Evolutionary conservation across 2,329 filamentous ascomycete genomes (phyloP).

Genomic region (Akanthomyces uredinophilus): DNA sequence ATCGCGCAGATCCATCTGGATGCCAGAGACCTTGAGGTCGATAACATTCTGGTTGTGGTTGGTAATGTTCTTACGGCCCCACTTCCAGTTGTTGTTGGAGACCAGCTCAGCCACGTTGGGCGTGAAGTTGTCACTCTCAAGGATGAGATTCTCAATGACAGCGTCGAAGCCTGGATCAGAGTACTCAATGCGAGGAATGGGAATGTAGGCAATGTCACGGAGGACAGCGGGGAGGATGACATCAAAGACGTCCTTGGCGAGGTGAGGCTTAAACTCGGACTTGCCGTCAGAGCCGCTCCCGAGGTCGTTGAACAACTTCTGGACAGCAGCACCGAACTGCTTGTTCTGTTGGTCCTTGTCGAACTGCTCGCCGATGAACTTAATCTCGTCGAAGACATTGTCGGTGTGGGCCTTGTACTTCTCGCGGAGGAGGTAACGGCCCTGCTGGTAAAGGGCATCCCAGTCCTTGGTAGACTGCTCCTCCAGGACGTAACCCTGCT

Average conservation of each 20-base stretch:
- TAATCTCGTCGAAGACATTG: constrained; percentile 80
- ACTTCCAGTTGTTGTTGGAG: constrained; percentile 91
- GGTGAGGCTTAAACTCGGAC: constrained; percentile 83
- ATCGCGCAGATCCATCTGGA: constrained; percentile 88
- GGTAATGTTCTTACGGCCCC: constrained; percentile 81
- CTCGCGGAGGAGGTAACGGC: constrained; percentile 78
- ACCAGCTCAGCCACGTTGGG: constrained; percentile 86
- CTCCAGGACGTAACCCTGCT: constrained; percentile 87
- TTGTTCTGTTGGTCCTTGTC: constrained; percentile 84
- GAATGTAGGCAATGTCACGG: constrained; percentile 82
- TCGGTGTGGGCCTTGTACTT: constrained; percentile 85
- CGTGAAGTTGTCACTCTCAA: constrained; percentile 95
- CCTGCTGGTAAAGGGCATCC: constrained; percentile 79
- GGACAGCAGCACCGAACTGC: constrained; percentile 66
- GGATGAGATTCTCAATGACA: constrained; percentile 87
- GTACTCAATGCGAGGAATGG: constrained; percentile 91
- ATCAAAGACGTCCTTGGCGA: constrained; percentile 82
- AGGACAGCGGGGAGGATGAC: constrained; percentile 80
- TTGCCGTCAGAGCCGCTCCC: constrained; percentile 83
- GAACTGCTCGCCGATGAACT: constrained; percentile 85
- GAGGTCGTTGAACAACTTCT: constrained; percentile 83
- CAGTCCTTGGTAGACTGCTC: constrained; percentile 75
- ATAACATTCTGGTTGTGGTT: constrained; percentile 77
- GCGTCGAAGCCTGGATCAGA: constrained; percentile 78
- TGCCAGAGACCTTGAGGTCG: constrained; percentile 78